Base-by-base conservation (phyloP, 768 basidiomycete species). In the Calocybe indica region DNA sequence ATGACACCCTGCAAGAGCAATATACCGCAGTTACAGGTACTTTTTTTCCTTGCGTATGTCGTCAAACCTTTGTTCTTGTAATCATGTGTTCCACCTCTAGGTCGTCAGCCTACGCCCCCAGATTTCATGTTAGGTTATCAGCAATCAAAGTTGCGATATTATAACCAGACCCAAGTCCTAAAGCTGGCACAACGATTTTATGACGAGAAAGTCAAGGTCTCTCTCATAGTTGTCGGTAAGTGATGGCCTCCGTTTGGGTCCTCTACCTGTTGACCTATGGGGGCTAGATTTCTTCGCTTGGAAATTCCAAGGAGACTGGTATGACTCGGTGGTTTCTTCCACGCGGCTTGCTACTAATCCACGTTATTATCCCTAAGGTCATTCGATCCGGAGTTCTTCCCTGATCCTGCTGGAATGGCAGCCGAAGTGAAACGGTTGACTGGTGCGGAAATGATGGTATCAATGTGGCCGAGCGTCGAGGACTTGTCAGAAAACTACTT, bases 231-330 rank as follows among this genome's bases (percentile, higher is more conserved):
- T 28, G 57, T 69, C 9, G 66, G 66, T 59, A 49, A 22, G 57
- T 30, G 33, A 7, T 38, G 1, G 11, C 37, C 30, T 2, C 6
- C n/a, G 5, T 31, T 31, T 2, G 32, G 12, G 37, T 10, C 38
- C 14, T 32, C 14, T 5, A 32, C 22, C 37, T 37, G 14, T 31
- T 36, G 34, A 9, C 28, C 13, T 3, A 30, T 40, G 14, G 22
- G 22, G 5, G 42, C n/a, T 36, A 65, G 65, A 68, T 50, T 67
- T 67, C 57, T 68, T 68, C 46, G 60, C 60, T 7, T 67, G 65
- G 65, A 63, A 64, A 38, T 68, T 62, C 43, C 65, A 68, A 54
- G 67, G 67, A 33, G 67, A 68, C 46, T 68, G 67, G 67, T 63
- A 40, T 14, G 56, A 47, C 8, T 30, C 9, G 12, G 22, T 22